Percentiles rank a stretch among this genome's conserved stretches.
Evolutionary conservation across 371 early-diverging fungal genomes (phyloP).

Genomic region (Mucor saturninus): DNA sequence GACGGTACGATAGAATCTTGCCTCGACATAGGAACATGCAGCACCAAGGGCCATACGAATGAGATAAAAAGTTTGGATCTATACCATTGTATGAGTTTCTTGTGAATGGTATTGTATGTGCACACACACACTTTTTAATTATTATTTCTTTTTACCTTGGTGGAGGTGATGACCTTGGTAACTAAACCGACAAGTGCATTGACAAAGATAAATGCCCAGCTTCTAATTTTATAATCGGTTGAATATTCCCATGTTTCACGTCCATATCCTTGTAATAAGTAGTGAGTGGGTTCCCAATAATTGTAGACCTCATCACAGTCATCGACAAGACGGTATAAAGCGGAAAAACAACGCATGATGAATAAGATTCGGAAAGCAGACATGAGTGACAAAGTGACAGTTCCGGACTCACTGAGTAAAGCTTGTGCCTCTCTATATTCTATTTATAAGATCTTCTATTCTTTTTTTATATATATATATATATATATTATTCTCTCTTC

Average conservation of each 20-base stretch:
- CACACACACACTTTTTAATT: background rate
- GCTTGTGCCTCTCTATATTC: conserved; percentile 40
- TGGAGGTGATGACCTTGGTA: conserved; percentile 52
- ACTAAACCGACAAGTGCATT: conserved; percentile 59
- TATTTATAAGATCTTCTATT: background rate
- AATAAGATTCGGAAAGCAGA: conserved; percentile 65
- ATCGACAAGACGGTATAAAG: conserved; percentile 63
- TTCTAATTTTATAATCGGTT: conserved; percentile 85
- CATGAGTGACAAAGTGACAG: conserved; percentile 54
- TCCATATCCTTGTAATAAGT: conserved; percentile 82
- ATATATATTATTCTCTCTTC: background rate
- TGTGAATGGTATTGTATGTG: conserved; percentile 1
- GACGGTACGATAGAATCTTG: conserved; percentile 70
- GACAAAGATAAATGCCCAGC: conserved; percentile 81
- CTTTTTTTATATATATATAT: background rate
- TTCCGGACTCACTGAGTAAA: conserved; percentile 40
- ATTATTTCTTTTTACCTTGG: conserved; percentile 49
- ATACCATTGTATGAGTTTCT: too few relatives aligned
- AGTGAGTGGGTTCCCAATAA: conserved; percentile 96
- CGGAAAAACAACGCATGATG: conserved; percentile 66
- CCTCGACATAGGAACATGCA: conserved; percentile 73
- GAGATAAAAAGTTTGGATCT: conserved; percentile 79
- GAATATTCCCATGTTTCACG: conserved; percentile 98
- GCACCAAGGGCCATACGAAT: conserved; percentile 70
- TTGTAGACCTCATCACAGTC: conserved; percentile 97